Base-by-base conservation (phyloP, 257 asterid species). In the Echium plantagineum region DNA sequence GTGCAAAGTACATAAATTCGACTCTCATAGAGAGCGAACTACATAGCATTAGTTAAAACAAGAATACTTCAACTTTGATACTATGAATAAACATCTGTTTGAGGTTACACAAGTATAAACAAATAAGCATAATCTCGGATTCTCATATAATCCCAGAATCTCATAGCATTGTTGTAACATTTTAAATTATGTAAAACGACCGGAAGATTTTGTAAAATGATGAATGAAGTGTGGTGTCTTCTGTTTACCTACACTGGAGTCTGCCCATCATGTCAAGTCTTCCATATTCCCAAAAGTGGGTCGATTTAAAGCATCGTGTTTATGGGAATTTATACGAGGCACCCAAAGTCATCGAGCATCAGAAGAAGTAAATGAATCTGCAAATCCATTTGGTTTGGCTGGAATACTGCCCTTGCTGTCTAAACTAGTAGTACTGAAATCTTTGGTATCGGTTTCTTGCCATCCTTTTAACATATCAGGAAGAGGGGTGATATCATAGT, bases 391-490 rank as follows among this genome's bases (percentile, higher is more conserved):
- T 9, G 96, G 83, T 71, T 78, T 82, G 48, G 84, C 71, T 31
- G 94, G 87, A 55, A 82, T 78, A 26, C 94, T 87, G 26, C 82
- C 94, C 58, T 76, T 70, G 54, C 94, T 87, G 48, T 80, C 89
- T 65, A 66, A 77, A 72, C 95, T 87, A 49, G 78, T 59, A 12
- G 72, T 73, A 9, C 82, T 77, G 10, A 60, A 56, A 59, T 72
- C 78, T 57, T 55, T 79, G 17, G 49, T 4, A 21, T 71, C 76
- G 64, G 83, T 85, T 65, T 77, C 79, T 65, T 86, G 75, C 96
- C 96, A 84, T 6, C 75, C 86, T 67, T 79, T 79, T 71, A 87
- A 61, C 96, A 87, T 77, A 30, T 77, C 81, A 0, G 94, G 67
- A 21, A 87, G 86, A 51, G 91, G 87, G 63, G 81, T 19, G 73